Conservation (phyloP, 2,329 filamentous ascomycete species). For the Colletotrichum brevisporum region DNA sequence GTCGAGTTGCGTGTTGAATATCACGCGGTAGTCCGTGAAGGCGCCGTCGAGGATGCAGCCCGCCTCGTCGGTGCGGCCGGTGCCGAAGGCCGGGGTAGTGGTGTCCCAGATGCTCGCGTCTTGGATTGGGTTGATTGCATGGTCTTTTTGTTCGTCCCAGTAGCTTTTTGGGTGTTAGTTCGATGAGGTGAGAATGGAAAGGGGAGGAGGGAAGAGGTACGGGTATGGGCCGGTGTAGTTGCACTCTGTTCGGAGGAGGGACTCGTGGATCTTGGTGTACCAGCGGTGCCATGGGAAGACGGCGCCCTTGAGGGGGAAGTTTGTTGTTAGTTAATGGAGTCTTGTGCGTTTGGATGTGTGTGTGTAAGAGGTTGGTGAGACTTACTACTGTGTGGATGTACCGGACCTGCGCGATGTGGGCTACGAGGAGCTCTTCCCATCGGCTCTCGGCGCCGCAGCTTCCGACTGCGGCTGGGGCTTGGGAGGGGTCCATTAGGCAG, state of each 20-base stretch:
- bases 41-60: slow-evolving; percentile 44
- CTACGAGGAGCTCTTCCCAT: slow-evolving; percentile 12
- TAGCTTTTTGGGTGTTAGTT: background rate
- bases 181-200: too few species aligned
- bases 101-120: slow-evolving; percentile 14
- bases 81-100: slow-evolving; percentile 4
- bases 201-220: slow-evolving; percentile 46
- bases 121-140: background rate
- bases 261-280: slow-evolving; percentile 50
- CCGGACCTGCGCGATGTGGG: slow-evolving; percentile 11
- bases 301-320: background rate
- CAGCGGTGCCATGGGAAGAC: slow-evolving; percentile 49
- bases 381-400: slow-evolving; percentile 18
- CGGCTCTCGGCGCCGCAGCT: slow-evolving; percentile 3
- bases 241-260: slow-evolving; percentile 48
- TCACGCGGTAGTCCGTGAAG: slow-evolving; percentile 35
- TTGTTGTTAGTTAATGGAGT: background rate
- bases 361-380: background rate
- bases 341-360: background rate
- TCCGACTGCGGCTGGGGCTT: background rate
- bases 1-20: background rate
- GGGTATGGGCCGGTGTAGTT: slow-evolving; percentile 51
- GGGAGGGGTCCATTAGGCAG: slow-evolving; percentile 5
- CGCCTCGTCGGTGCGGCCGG: background rate
- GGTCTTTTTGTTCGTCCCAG: slow-evolving; percentile 22